A percentile compares a stretch with the other conserved stretches of the same genome.
Conservation (phyloP, 805 yeast genomes). For the Nakazawaea sp. region DNA sequence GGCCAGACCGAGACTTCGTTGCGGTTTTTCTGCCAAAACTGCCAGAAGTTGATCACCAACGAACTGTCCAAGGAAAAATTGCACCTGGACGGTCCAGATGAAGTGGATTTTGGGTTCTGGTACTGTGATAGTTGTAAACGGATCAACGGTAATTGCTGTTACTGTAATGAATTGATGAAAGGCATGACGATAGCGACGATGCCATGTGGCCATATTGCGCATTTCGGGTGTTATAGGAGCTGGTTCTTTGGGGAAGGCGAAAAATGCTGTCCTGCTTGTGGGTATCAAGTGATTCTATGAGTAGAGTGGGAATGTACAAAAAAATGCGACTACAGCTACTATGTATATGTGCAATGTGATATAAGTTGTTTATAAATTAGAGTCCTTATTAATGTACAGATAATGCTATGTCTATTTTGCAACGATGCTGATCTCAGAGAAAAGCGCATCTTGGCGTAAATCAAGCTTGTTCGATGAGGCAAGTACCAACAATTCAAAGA, state of each 20-base stretch:
- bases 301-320: background rate
- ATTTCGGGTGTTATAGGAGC: conserved; percentile 65
- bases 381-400: background rate
- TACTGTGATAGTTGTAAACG: conserved; percentile 69
- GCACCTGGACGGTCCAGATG: conserved; percentile 18
- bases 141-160: conserved; percentile 61
- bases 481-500: conserved; percentile 76
- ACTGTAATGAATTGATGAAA: conserved; percentile 70
- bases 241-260: conserved; percentile 70
- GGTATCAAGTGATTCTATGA: conserved; percentile 5
- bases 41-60: conserved; percentile 53
- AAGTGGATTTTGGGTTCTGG: conserved; percentile 64
- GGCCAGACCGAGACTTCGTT: conserved; percentile 34
- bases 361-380: background rate
- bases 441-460: conserved; percentile 52
- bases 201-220: conserved; percentile 85
- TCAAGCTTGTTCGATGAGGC: conserved; percentile 70
- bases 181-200: conserved; percentile 57
- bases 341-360: background rate
- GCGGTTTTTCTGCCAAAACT: conserved; percentile 54
- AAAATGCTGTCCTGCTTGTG: conserved; percentile 63
- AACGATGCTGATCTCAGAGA: conserved; percentile 49
- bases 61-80: conserved; percentile 41
- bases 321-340: background rate
- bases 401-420: conserved; percentile 21